Percentiles rank a stretch among this genome's conserved stretches.
These are phyloP conservation scores for Nemania bipapillata DNA, from an alignment of 2,329 filamentous ascomycete species.

Conservation along the genomic window DNA sequence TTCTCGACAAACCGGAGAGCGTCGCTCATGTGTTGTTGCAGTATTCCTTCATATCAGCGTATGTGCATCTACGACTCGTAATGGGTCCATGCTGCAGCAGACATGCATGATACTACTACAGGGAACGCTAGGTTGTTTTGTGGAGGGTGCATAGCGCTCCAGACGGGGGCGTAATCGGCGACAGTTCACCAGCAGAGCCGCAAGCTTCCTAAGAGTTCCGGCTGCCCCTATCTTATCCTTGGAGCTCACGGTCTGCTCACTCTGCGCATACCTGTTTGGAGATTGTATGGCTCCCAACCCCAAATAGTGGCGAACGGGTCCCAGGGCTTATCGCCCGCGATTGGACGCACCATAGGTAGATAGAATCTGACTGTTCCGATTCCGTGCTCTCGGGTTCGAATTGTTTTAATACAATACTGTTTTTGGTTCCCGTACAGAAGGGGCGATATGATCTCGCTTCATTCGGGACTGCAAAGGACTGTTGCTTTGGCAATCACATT, in stretches of 20 bases:
- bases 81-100: constrained; percentile 26
- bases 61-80: constrained; percentile 12
- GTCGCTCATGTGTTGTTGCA: constrained; percentile 19
- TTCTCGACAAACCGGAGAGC: constrained; percentile 21
- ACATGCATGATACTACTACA: constrained; percentile 18
- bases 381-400: constrained; percentile 33
- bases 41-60: constrained; percentile 32
- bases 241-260: constrained; percentile 20
- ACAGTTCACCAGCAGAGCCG: constrained; percentile 30
- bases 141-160: constrained; percentile 25
- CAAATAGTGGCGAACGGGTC: constrained; percentile 4
- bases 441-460: constrained; percentile 39
- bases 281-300: constrained; percentile 10
- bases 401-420: constrained; percentile 40
- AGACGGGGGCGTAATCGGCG: constrained; percentile 26
- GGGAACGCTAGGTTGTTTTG: constrained; percentile 12
- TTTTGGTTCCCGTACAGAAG: constrained; percentile 29
- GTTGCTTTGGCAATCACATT: constrained; percentile 75
- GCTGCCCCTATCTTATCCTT: constrained; percentile 12
- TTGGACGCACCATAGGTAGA: constrained; percentile 15
- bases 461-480: constrained; percentile 68
- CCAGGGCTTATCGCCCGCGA: constrained; percentile 14
- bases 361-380: constrained; percentile 17
- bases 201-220: constrained; percentile 25
- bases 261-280: constrained; percentile 14